Evolutionary conservation across 108 stramenopile species (phyloP), one percentile per base, ranked within the genome.

Genomic region (Fistulifera solaris): DNA sequence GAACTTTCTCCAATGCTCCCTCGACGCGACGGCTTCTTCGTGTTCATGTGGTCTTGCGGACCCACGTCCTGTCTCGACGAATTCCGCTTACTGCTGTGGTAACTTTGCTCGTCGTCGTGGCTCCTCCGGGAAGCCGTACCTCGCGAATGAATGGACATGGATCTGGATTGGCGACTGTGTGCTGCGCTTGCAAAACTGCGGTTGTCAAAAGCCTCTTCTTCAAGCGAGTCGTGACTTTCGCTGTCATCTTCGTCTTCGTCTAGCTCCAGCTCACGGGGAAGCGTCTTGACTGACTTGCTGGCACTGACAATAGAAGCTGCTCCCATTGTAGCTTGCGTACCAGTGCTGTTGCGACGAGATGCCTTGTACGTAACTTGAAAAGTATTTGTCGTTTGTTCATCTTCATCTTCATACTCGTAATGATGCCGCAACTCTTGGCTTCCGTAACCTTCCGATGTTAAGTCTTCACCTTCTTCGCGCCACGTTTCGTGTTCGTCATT

Each of bases 221-320:
- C 47, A n/a, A 48, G 14, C 12, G 47, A 48, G 24, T 48, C 27
- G 23, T 48, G 47, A 16, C 25, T 27, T 22, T 64, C 55, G 5
- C 35, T 31, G 23, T 76, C 65, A 7, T 63, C 63, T 38, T 65
- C 63, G 46, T 76, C 74, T 35, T 70, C 74, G 46, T 62, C 69
- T 44, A 76, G 65, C 52, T 76, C 68, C 40, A 76, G 66, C 42
- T 76, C 74, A n/a, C 74, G 63, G 22, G 74, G 74, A 8, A 76
- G 54, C 25, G 63, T 61, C 55, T 76, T 76, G 53, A 76, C 58
- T 12, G 58, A 59, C 28, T 59, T 48, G 47, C 38, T 40, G 1
- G 58, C 58, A n/a, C 26, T 28, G 10, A 59, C 58, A 27, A 59
- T 49, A 22, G 47, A 47, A 13, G 41, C 42, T 12, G 58, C 58